These are phyloP conservation scores for Metschnikowia similis DNA, from an alignment of 805 yeast genomes.

Conservation along the genomic window DNA sequence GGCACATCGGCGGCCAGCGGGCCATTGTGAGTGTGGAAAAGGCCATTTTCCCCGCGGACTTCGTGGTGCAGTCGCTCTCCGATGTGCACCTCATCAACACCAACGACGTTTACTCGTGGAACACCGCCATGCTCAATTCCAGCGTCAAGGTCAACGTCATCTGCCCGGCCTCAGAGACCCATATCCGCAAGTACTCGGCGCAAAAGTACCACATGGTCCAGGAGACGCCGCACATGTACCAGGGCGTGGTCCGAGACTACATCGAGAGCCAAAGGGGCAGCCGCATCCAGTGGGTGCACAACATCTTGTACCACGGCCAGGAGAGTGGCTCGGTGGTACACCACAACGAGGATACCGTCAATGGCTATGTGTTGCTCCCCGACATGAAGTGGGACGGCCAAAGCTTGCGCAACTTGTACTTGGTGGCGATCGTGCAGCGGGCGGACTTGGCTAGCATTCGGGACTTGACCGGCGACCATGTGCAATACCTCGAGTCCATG, in stretches of 20 bases:
- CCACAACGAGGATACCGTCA: conserved; percentile 50
- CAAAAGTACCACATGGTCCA: conserved; percentile 57
- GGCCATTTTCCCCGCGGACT: conserved; percentile 45
- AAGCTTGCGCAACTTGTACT: conserved; percentile 64
- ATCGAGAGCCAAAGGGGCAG: conserved; percentile 72
- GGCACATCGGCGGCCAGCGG: conserved; percentile 51
- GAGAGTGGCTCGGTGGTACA: conserved; percentile 79
- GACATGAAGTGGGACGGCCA: conserved; percentile 96
- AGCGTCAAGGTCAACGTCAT: conserved; percentile 68
- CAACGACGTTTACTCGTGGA: conserved; percentile 89
- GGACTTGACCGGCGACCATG: conserved; percentile 60
- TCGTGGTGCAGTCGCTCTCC: background rate
- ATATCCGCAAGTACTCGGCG: conserved; percentile 67
- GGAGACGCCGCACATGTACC: conserved; percentile 81
- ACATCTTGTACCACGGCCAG: conserved; percentile 74
- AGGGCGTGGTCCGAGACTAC: conserved; percentile 61
- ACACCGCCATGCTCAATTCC: conserved; percentile 48
- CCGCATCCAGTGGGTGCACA: conserved; percentile 83
- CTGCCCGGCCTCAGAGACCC: conserved; percentile 86
- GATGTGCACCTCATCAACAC: conserved; percentile 42
- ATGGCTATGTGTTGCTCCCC: conserved; percentile 76
- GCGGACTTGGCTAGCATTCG: conserved; percentile 68
- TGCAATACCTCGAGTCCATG: conserved; percentile 52
- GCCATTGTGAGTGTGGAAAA: conserved; percentile 77
- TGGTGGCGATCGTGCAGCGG: conserved; percentile 71